Evolutionary conservation across 331 rosid species (phyloP).

Genomic region (Quercus tomentella): DNA sequence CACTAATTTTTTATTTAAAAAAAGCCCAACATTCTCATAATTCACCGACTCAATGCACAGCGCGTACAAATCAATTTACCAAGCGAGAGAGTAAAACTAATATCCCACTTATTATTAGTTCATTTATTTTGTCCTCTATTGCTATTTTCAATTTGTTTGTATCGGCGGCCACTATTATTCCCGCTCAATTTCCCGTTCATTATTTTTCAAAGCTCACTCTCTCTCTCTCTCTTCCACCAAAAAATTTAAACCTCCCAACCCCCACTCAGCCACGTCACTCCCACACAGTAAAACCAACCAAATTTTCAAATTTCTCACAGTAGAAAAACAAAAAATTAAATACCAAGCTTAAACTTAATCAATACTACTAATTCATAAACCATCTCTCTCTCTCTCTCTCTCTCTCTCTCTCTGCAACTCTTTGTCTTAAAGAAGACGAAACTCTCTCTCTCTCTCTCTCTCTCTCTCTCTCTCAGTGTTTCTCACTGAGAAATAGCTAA

Average conservation of each 20-base stretch:
- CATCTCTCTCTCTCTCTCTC: conserved; percentile 24
- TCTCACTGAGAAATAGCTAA: conserved; percentile 12
- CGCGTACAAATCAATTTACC: background rate
- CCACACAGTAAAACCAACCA: conserved; percentile 13
- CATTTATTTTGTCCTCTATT: background rate
- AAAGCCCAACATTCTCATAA: background rate
- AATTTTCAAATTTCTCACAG: background rate
- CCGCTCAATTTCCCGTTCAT: conserved; percentile 36
- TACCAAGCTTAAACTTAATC: conserved; percentile 20
- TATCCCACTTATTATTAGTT: background rate
- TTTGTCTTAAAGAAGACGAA: conserved; percentile 80
- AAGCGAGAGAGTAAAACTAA: background rate
- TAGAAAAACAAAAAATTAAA: conserved; percentile 2
- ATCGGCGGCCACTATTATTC: conserved; percentile 30
- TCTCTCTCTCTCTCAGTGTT: conserved; percentile 18
- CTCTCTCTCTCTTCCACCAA: conserved; percentile 18
- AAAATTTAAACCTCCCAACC: conserved; percentile 34
- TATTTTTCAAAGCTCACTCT: conserved; percentile 8
- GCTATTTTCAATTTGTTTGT: background rate
- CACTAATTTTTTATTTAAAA: too few species aligned
- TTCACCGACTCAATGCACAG: background rate
- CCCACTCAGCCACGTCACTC: conserved; percentile 38
- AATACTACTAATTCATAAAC: background rate
- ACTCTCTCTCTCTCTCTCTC: conserved; percentile 41
- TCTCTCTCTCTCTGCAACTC: conserved; percentile 38